Evolutionary conservation across 768 basidiomycete species (phyloP), one percentile per base, ranked within the genome.

Genomic region (Vararia minispora): DNA sequence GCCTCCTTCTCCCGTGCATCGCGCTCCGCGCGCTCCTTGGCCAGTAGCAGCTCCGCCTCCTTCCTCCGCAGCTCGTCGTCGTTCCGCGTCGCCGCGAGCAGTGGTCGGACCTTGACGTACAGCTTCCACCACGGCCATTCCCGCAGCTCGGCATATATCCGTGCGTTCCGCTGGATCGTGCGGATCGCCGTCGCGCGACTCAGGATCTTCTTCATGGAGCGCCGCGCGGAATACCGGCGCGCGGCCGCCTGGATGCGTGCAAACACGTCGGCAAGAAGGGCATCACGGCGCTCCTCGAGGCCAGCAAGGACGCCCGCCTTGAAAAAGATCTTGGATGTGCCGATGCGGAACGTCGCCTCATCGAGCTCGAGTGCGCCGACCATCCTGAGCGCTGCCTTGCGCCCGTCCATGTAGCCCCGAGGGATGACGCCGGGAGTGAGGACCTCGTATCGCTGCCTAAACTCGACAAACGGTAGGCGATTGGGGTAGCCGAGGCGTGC

Each of bases 71-170:
- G 70, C 54, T 94, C 94, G 28, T 92, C 90, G 52, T 98, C 94
- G 45, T 77, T 84, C 13, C 90, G 69, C 2, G 94, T 94, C 0
- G 92, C 92, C 16, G 88, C 88, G 22, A 99, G 71, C 11, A 98
- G 58, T 0, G 95, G 95, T 24, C 92, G 84, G 14, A 99, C 89
- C 67, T 94, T 94, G 2, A 90, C 90, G 55, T 92, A 99, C 7
- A 98, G 68, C 45, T 91, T 85, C 95, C 95, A 99, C 95, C 95
- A 98, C 1, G 94, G 91, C 95, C 95, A 98, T 37, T 94, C 88
- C 32, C 77, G 71, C 21, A 99, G 67, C 39, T 88, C 81, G 6
- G 81, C 79, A 54, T 98, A 98, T 16, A 95, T 70, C 16, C 90
- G 68, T 2, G 94, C 94, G 55, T 99, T 99, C 31, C 79, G 72